phyloP scores from a whole-genome alignment of 2,329 filamentous ascomycete genomes.

The Cercospora zeae-maydis region DNA sequence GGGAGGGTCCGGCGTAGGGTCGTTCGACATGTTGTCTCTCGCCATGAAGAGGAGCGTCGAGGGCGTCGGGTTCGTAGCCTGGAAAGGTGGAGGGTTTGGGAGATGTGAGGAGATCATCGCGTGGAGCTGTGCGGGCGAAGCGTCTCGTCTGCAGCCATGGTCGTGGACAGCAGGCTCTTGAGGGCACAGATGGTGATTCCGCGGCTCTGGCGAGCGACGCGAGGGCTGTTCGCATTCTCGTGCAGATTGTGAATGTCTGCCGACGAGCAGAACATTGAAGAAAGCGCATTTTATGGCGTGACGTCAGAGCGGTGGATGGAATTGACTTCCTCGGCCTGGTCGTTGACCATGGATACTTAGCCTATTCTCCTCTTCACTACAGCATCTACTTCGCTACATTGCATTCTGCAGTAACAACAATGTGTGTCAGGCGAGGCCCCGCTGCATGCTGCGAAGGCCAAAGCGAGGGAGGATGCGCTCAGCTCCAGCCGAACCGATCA shows the following conservation, averaged over 20 bases:
- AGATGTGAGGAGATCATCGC: slow-evolving; percentile 28
- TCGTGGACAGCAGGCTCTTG: not conserved
- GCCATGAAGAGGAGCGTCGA: slow-evolving; percentile 23
- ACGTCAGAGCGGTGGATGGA: not conserved
- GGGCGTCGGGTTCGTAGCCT: slow-evolving; percentile 31
- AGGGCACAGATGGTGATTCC: not conserved
- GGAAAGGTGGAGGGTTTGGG: slow-evolving; percentile 28
- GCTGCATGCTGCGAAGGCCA: not conserved
- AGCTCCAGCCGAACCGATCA: not conserved
- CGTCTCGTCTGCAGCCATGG: not conserved
- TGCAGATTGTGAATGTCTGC: not conserved
- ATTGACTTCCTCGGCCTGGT: not conserved
- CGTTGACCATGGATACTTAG: not conserved
- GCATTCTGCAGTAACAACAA: not conserved
- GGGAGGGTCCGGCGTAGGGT: slow-evolving; percentile 27
- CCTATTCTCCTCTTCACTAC: not conserved
- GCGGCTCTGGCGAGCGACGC: slow-evolving; percentile 1
- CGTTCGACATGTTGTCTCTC: slow-evolving; percentile 16
- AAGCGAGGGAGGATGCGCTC: not conserved
- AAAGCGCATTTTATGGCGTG: not conserved
- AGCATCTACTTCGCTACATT: not conserved
- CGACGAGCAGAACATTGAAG: not conserved
- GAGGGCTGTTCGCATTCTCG: slow-evolving; percentile 20
- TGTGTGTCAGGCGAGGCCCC: not conserved
- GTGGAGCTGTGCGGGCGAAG: not conserved